A percentile compares a stretch with the other conserved stretches of the same genome.
Evolutionary conservation across 768 basidiomycete species (phyloP).

Genomic region (Tricholomella constricta): DNA sequence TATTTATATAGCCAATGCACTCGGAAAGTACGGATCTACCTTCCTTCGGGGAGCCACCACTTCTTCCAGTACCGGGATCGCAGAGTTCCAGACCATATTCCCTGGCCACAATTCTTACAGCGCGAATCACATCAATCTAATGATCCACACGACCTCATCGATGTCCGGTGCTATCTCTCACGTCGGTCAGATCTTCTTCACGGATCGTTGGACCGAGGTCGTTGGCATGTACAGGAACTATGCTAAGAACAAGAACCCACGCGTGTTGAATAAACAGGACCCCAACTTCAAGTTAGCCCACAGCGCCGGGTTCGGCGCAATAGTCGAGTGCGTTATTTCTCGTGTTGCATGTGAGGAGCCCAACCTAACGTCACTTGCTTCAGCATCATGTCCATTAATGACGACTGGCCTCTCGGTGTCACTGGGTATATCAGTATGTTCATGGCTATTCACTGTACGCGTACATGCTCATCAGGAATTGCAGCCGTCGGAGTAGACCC

Average conservation of each 20-base stretch:
- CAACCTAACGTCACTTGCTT: neutral
- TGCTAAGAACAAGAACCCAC: slow-evolving; percentile 19
- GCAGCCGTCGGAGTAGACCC: slow-evolving; percentile 33
- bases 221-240: slow-evolving; percentile 16
- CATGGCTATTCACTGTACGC: neutral
- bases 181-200: slow-evolving; percentile 22
- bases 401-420: slow-evolving; percentile 33
- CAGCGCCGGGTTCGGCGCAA: slow-evolving; percentile 29
- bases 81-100: slow-evolving; percentile 22
- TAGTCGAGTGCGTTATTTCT: slow-evolving; percentile 25
- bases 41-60: slow-evolving; percentile 21
- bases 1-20: slow-evolving; percentile 15
- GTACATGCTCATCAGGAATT: neutral
- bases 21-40: slow-evolving; percentile 18
- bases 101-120: slow-evolving; percentile 16
- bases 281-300: slow-evolving; percentile 21
- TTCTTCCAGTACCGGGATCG: slow-evolving; percentile 11
- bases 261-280: slow-evolving; percentile 26
- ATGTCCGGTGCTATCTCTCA: slow-evolving; percentile 15
- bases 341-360: neutral
- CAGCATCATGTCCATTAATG: slow-evolving; percentile 27
- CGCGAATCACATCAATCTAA: slow-evolving; percentile 21
- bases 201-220: slow-evolving; percentile 25
- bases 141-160: slow-evolving; percentile 18
- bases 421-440: slow-evolving; percentile 32